Percentiles rank a stretch among this genome's conserved stretches.
Conservation (phyloP, 1,139 yeast species). For the Kodamaea sp. region DNA sequence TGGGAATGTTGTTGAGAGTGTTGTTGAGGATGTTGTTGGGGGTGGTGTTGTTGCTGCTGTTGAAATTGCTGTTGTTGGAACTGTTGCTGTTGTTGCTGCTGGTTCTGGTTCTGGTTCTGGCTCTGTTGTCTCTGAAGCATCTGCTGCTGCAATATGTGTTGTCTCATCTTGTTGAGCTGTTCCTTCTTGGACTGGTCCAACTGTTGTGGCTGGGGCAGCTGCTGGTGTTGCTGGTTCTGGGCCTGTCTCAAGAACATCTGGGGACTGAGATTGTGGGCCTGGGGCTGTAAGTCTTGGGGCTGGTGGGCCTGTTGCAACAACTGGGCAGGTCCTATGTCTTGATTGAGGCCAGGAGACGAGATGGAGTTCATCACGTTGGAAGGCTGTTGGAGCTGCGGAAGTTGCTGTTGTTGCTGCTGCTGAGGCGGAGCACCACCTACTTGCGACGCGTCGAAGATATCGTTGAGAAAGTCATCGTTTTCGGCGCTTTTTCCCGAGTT, state of each 20-base stretch:
- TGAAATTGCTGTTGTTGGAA: slow-evolving; percentile 43
- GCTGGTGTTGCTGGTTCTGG: slow-evolving; percentile 22
- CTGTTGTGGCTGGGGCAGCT: slow-evolving; percentile 26
- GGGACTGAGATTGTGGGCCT: slow-evolving; percentile 15
- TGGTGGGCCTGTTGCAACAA: slow-evolving; percentile 17
- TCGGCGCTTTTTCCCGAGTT: slow-evolving; percentile 14
- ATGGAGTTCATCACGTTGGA: slow-evolving; percentile 8
- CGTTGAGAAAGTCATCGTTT: slow-evolving; percentile 38
- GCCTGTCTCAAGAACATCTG: not conserved
- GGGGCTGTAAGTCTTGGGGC: slow-evolving; percentile 15
- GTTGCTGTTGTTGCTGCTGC: slow-evolving; percentile 12
- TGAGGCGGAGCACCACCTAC: slow-evolving; percentile 6
- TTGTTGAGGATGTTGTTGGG: slow-evolving; percentile 8
- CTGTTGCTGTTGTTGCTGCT: slow-evolving; percentile 25
- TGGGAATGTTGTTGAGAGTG: slow-evolving; percentile 9
- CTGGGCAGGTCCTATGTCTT: slow-evolving; percentile 16
- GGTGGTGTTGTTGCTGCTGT: slow-evolving; percentile 18
- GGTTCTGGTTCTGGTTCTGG: slow-evolving; percentile 11
- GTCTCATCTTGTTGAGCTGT: slow-evolving; percentile 37
- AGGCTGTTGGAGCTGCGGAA: slow-evolving; percentile 13
- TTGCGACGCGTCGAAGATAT: slow-evolving; percentile 31
- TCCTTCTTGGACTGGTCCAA: slow-evolving; percentile 22
- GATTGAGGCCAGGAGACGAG: slow-evolving; percentile 11
- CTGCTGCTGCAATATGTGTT: slow-evolving; percentile 43
- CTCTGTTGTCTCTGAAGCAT: slow-evolving; percentile 26